A percentile compares a stretch with the other conserved stretches of the same genome.
phyloP scores from a whole-genome alignment of 2,329 filamentous ascomycete genomes.

The Fusarium continuum region DNA sequence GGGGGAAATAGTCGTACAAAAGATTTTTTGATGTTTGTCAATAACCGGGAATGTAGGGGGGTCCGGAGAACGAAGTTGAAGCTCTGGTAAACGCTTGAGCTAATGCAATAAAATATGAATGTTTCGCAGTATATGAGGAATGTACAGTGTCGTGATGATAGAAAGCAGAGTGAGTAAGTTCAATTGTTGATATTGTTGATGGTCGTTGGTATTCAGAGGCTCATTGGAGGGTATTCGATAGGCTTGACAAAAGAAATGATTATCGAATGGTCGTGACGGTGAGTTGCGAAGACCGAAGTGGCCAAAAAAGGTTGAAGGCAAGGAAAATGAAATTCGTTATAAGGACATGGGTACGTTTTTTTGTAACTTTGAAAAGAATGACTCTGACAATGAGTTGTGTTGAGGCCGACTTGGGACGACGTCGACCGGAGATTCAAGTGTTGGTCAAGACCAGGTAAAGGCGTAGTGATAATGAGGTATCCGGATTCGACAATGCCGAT shows the following conservation, averaged over 20 bases:
- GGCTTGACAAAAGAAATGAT: conserved; percentile 51
- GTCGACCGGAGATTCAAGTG: conserved; percentile 36
- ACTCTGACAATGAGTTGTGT: conserved; percentile 39
- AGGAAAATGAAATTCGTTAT: conserved; percentile 54
- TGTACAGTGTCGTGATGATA: conserved; percentile 47
- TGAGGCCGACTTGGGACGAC: conserved; percentile 43
- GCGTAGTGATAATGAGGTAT: conserved; percentile 6
- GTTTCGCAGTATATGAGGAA: conserved; percentile 42
- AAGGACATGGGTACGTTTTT: conserved; percentile 54
- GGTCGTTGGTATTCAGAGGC: conserved; percentile 53
- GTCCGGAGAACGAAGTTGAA: conserved; percentile 16
- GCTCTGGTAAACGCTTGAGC: conserved; percentile 30
- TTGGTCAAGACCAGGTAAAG: conserved; percentile 19
- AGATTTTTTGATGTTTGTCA: conserved; percentile 37
- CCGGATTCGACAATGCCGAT: conserved; percentile 44
- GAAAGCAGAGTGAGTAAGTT: conserved; percentile 39
- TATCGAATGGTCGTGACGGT: conserved; percentile 47
- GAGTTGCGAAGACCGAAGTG: conserved; percentile 44
- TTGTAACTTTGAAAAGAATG: conserved; percentile 43
- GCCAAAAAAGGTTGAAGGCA: conserved; percentile 46
- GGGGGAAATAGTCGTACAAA: conserved; percentile 46
- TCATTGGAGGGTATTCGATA: conserved; percentile 52
- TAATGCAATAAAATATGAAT: conserved; percentile 29
- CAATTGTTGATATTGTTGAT: conserved; percentile 39
- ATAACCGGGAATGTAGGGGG: conserved; percentile 26